A percentile compares a stretch with the other conserved stretches of the same genome.
phyloP scores from a whole-genome alignment of 768 basidiomycete species.

The Boletus huronensis region DNA sequence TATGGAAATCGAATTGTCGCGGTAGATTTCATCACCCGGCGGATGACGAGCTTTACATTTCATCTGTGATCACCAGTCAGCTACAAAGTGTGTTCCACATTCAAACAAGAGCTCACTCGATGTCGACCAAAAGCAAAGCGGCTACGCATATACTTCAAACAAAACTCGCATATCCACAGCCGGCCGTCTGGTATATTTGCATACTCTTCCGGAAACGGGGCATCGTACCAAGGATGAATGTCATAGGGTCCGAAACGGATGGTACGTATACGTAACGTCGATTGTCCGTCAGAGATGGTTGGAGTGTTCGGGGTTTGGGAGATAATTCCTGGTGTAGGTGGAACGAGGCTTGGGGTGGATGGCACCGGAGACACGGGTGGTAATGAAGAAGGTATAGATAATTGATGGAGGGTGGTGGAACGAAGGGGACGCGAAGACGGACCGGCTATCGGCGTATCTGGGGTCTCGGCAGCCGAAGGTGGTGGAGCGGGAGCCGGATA shows the following conservation, averaged over 20 bases:
- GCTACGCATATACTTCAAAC: constrained; percentile 97
- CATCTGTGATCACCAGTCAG: constrained; percentile 48
- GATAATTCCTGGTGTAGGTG: constrained; percentile 35
- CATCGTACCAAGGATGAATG: constrained; percentile 98
- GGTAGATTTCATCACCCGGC: constrained; percentile 97
- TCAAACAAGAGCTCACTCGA: constrained; percentile 51
- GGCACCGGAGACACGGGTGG: constrained; percentile 36
- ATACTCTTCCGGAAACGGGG: constrained; percentile 98
- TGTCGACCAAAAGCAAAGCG: constrained; percentile 83
- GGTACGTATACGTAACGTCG: constrained; percentile 67
- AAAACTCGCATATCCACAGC: constrained; percentile 97
- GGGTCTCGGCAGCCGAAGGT: constrained; percentile 28
- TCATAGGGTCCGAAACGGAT: constrained; percentile 91
- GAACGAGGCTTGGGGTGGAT: constrained; percentile 34
- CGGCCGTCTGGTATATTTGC: constrained; percentile 86
- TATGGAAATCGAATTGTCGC: constrained; percentile 82
- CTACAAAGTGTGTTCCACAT: not conserved
- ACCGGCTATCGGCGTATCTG: constrained; percentile 44
- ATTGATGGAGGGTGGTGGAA: constrained; percentile 46
- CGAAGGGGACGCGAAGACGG: constrained; percentile 63
- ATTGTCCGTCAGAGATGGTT: constrained; percentile 18
- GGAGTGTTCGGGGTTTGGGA: constrained; percentile 32
- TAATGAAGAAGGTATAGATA: constrained; percentile 29
- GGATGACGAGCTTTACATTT: constrained; percentile 96
- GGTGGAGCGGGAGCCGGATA: constrained; percentile 41